A percentile compares a stretch with the other conserved stretches of the same genome.
These are phyloP conservation scores for Cadophora luteo-olivacea DNA, from an alignment of 2,329 filamentous ascomycete species.

Conservation along the genomic window DNA sequence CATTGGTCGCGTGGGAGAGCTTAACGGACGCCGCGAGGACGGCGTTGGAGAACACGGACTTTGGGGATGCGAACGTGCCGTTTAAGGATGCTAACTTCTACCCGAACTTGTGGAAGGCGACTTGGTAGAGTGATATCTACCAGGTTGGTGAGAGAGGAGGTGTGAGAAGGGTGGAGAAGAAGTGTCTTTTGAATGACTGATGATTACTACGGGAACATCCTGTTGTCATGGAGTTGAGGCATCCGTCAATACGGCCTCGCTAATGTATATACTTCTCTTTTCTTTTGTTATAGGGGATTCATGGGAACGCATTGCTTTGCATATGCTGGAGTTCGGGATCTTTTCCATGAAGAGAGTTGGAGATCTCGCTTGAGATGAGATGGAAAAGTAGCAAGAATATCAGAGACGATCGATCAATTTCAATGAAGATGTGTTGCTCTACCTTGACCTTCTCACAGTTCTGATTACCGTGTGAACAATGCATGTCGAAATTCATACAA, in stretches of 20 bases:
- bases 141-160: not conserved
- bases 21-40: slow-evolving; percentile 46
- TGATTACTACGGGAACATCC: not conserved
- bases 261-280: slow-evolving; percentile 15
- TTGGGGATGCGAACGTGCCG: slow-evolving; percentile 51
- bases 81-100: slow-evolving; percentile 46
- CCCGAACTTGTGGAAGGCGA: slow-evolving; percentile 47
- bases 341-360: not conserved
- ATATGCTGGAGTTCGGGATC: not conserved
- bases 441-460: too few relatives aligned
- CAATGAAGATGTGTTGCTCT: not conserved
- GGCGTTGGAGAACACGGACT: slow-evolving; percentile 49
- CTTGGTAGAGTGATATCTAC: not conserved
- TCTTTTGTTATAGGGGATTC: slow-evolving; percentile 5
- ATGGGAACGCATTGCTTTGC: not conserved
- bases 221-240: slow-evolving; percentile 15
- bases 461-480: too few relatives aligned
- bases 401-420: not conserved
- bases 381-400: not conserved
- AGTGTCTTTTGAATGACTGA: not conserved
- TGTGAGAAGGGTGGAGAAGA: not conserved
- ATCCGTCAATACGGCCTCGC: slow-evolving; percentile 10
- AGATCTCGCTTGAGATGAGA: not conserved
- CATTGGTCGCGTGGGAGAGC: slow-evolving; percentile 53
- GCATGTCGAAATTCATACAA: too few relatives aligned